Conservation (phyloP, 352 stramenopile genomes). For the Phytophthora hibernalis region DNA sequence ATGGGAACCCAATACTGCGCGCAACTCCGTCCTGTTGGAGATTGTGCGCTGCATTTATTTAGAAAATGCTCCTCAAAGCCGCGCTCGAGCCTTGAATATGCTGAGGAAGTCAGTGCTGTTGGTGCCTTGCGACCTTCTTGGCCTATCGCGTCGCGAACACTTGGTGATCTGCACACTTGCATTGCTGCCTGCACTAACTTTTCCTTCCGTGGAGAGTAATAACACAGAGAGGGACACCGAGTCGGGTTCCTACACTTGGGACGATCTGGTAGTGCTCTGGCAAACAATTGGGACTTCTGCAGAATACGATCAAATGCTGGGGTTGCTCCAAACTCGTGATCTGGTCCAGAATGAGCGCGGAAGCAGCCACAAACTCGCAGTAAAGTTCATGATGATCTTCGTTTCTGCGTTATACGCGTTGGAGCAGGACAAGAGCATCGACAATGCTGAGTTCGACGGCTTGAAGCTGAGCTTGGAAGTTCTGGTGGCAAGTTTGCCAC, state of each 20-base stretch:
- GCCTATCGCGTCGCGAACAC: slow-evolving; percentile 43
- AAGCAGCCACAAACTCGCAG: slow-evolving; percentile 6
- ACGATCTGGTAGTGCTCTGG: slow-evolving; percentile 30
- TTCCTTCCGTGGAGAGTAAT: slow-evolving; percentile 1
- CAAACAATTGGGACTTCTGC: slow-evolving; percentile 2
- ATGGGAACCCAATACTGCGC: slow-evolving; percentile 42
- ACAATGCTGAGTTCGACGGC: slow-evolving; percentile 16
- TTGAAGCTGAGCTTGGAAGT: slow-evolving; percentile 35
- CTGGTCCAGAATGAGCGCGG: slow-evolving; percentile 2
- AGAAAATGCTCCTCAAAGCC: slow-evolving; percentile 8
- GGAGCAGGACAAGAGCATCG: slow-evolving; percentile 10
- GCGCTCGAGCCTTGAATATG: slow-evolving; percentile 28
- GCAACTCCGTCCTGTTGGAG: slow-evolving; percentile 56
- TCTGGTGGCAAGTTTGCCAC: slow-evolving; percentile 41
- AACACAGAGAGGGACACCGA: slow-evolving; percentile 9
- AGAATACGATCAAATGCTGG: slow-evolving; percentile 13
- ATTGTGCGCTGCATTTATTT: slow-evolving; percentile 49
- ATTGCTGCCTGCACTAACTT: slow-evolving; percentile 42
- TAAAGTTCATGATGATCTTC: slow-evolving; percentile 24
- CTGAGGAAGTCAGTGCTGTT: slow-evolving; percentile 33
- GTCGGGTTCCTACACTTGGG: slow-evolving; percentile 2
- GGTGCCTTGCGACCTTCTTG: slow-evolving; percentile 45
- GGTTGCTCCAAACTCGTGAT: slow-evolving; percentile 16
- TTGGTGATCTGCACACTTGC: slow-evolving; percentile 50
- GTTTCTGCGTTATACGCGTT: slow-evolving; percentile 25